Evolutionary conservation across 257 asterid genomes (phyloP), one percentile per base, ranked within the genome.

Genomic region (Solanum lycopersicoides): DNA sequence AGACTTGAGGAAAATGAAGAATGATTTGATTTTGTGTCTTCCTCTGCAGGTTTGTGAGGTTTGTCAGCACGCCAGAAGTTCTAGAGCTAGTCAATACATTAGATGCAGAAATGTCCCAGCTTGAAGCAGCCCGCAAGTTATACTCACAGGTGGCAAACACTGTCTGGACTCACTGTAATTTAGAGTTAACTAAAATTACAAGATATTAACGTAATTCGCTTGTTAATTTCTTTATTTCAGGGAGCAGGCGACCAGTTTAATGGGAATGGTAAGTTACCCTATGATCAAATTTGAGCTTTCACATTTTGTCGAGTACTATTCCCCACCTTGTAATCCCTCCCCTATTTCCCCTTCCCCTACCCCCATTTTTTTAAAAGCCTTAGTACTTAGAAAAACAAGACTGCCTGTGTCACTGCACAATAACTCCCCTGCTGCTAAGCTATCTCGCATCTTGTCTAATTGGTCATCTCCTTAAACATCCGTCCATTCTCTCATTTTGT

Each of bases 41-140:
- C 21, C 59, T 87, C 65, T 90, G 79, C 92, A 96, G 99, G 94
- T 96, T 95, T 89, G 98, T 96, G 82, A 94, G 98, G 85, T 96
- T 93, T 91, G 99, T 96, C 80, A 94, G 97, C 91, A 94, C 98
- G 20, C 99, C 99, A 11, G 98, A 96, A 88, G 90, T 95, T 88
- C 80, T 96, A 91, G 98, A 96, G 86, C 89, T 94, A 85, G 98
- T 95, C 14, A 93, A 90, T 83, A 95, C 94, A 23, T 90, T 88
- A 74, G 98, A 94, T 90, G 95, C 94, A 3, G 99, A 96, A 92
- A 96, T 95, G 97, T 93, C 98, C 68, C 98, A 96, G 89, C 88
- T 96, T 88, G 99, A 96, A 94, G 94, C 98, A 73, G 98, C 98
- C 65, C 92, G 93, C 25, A 93, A 91, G 90, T 94, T 95, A 90